A percentile compares a stretch with the other conserved stretches of the same genome.
Conservation (phyloP, 148 eudicot species). For the Vaccinium darrowii region DNA sequence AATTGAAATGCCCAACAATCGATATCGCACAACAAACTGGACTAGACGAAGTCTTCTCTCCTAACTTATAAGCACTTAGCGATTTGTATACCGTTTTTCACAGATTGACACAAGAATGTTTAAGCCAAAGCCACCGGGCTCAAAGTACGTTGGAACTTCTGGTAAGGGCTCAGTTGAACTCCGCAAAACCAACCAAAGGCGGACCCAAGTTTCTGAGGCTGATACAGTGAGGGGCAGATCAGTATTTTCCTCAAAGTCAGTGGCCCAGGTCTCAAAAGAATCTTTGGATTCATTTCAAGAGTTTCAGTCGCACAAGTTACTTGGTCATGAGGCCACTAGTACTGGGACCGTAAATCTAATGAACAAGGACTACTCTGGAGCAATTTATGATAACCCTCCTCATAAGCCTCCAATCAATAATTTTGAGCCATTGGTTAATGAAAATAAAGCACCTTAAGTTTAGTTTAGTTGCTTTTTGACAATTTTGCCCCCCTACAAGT, state of each 20-base stretch:
- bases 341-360: conserved; percentile 10
- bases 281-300: not conserved
- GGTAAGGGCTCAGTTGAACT: not conserved
- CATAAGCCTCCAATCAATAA: conserved; percentile 19
- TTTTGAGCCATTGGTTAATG: conserved; percentile 14
- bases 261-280: not conserved
- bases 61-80: not conserved
- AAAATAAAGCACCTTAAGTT: conserved; percentile 3
- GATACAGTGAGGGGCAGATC: not conserved
- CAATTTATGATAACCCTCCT: not conserved
- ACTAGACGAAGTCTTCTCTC: not conserved
- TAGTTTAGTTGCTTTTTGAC: not conserved
- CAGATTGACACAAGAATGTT: not conserved
- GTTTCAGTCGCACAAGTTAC: conserved; percentile 4
- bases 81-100: not conserved
- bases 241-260: not conserved
- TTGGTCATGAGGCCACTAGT: not conserved
- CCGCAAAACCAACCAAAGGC: not conserved
- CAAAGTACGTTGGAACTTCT: not conserved
- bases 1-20: not conserved
- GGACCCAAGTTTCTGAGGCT: not conserved
- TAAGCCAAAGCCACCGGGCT: not conserved
- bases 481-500: not conserved
- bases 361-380: conserved; percentile 22
- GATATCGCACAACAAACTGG: not conserved